phyloP scores from a whole-genome alignment of 768 basidiomycete genomes.

The Chalciporus piperatus region DNA sequence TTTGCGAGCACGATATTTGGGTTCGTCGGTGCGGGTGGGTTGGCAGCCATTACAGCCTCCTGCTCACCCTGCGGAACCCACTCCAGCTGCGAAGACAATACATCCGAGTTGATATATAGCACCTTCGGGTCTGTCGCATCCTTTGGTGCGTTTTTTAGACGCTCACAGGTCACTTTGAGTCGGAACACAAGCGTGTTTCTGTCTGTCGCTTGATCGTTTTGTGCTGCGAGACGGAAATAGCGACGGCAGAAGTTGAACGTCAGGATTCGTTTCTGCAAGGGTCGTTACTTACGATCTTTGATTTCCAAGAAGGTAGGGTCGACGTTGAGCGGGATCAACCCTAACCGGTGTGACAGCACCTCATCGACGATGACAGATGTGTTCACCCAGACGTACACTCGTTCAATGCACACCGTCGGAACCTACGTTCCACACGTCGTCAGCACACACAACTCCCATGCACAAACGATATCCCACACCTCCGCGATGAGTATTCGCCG shows the following conservation, averaged over 20 bases:
- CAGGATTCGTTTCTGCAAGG: background rate
- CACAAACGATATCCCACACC: conserved; percentile 42
- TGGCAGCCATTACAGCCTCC: conserved; percentile 48
- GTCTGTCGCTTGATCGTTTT: conserved; percentile 72
- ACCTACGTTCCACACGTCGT: conserved; percentile 49
- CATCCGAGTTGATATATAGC: conserved; percentile 70
- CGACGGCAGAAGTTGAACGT: background rate
- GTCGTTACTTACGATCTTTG: conserved; percentile 38
- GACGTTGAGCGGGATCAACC: conserved; percentile 84
- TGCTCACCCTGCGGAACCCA: conserved; percentile 90
- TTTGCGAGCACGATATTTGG: conserved; percentile 87
- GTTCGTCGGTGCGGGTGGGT: conserved; percentile 65
- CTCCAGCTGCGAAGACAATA: conserved; percentile 61
- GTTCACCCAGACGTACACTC: conserved; percentile 92
- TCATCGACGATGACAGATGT: conserved; percentile 93
- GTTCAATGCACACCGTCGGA: conserved; percentile 86
- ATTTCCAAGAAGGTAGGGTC: conserved; percentile 75
- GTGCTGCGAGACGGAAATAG: conserved; percentile 21
- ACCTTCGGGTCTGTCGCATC: conserved; percentile 52
- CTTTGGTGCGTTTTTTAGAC: conserved; percentile 53
- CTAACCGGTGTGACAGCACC: conserved; percentile 87
- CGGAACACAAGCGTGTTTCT: conserved; percentile 89
- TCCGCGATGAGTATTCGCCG: conserved; percentile 92
- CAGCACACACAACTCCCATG: background rate
- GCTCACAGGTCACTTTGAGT: conserved; percentile 64